Percentiles rank a stretch among this genome's conserved stretches.
Evolutionary conservation across 2,329 filamentous ascomycete genomes (phyloP).

Genomic region (Aspergillus sp.): DNA sequence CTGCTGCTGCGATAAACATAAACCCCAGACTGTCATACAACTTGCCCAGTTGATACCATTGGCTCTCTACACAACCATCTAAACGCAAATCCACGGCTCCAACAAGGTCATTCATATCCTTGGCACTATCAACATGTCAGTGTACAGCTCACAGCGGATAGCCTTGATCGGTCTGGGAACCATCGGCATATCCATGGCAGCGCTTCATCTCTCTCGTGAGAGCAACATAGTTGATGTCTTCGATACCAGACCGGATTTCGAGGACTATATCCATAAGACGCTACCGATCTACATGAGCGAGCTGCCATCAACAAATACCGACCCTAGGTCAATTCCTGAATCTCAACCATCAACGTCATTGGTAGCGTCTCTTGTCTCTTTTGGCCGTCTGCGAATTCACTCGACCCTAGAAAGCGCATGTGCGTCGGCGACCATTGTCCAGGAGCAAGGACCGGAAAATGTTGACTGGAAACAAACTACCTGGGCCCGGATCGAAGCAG

Average conservation of each 20-base stretch:
- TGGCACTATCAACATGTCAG: slow-evolving; percentile 10
- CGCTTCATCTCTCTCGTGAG: slow-evolving; percentile 32
- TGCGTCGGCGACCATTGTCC: slow-evolving; percentile 52
- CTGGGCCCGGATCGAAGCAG: slow-evolving; percentile 54
- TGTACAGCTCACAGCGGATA: slow-evolving; percentile 26
- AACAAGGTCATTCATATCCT: neutral
- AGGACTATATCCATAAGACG: slow-evolving; percentile 45
- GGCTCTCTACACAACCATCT: too few species aligned
- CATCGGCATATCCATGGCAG: slow-evolving; percentile 60
- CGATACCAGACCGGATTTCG: slow-evolving; percentile 54
- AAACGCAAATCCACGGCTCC: too few species aligned
- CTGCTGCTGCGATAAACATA: neutral
- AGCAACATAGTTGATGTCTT: slow-evolving; percentile 47
- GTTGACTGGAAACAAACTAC: slow-evolving; percentile 53
- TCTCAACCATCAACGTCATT: slow-evolving; percentile 2
- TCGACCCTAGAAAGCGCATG: slow-evolving; percentile 19
- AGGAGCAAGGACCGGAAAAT: slow-evolving; percentile 62
- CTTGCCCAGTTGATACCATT: neutral
- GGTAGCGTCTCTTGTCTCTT: slow-evolving; percentile 15
- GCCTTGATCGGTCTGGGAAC: slow-evolving; percentile 46
- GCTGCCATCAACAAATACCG: neutral
- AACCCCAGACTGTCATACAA: neutral
- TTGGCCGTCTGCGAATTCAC: slow-evolving; percentile 22
- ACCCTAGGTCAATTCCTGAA: neutral
- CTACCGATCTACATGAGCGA: slow-evolving; percentile 17